phyloP scores from a whole-genome alignment of 2,329 filamentous ascomycete species.

The Ophiostoma sp. region DNA sequence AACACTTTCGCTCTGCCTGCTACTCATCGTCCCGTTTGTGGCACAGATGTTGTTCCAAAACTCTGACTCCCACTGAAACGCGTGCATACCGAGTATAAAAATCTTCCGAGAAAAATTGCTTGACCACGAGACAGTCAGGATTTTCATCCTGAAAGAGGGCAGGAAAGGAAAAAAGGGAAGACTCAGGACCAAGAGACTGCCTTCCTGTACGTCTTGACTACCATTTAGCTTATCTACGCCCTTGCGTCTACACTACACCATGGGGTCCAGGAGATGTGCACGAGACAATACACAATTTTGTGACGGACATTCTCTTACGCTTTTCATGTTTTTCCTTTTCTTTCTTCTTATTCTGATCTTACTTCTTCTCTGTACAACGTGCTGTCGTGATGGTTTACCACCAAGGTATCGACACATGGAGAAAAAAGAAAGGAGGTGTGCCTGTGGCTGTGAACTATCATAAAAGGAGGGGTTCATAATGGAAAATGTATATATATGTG shows the following conservation, averaged over 20 bases:
- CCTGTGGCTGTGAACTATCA: not conserved
- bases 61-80: slow-evolving; percentile 12
- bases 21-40: not conserved
- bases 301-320: too few species aligned
- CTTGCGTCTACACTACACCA: too few species aligned
- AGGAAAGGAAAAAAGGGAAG: not conserved
- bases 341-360: not conserved
- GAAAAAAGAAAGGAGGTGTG: not conserved
- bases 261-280: too few species aligned
- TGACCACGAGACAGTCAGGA: not conserved
- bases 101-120: not conserved
- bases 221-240: not conserved
- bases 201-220: not conserved
- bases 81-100: not conserved
- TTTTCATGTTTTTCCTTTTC: not conserved
- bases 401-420: not conserved
- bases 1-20: not conserved
- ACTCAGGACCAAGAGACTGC: too few species aligned
- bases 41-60: not conserved
- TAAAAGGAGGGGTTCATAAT: not conserved
- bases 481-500: not conserved
- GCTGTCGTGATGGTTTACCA: not conserved
- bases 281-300: too few species aligned
- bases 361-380: not conserved
- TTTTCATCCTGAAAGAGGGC: not conserved